A percentile compares a stretch with the other conserved stretches of the same genome.
Evolutionary conservation across 2,329 filamentous ascomycete species (phyloP).

Genomic region (Beauveria scarabaeidicola): DNA sequence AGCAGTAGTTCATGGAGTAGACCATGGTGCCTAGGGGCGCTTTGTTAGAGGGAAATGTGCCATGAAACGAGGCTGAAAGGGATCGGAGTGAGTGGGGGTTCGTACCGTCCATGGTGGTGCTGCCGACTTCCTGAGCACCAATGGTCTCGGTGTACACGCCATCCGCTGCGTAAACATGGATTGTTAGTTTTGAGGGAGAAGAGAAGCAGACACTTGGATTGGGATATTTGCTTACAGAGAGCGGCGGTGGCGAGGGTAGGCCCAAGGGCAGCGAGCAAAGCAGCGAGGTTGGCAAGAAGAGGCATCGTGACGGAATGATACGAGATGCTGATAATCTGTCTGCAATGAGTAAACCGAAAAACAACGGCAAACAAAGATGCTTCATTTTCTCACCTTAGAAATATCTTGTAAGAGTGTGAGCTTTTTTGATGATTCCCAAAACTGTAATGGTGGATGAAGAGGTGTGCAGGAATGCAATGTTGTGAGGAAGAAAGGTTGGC

Average conservation of each 20-base stretch:
- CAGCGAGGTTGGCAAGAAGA: conserved; percentile 1
- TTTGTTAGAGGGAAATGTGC: background rate
- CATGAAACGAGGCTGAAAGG: background rate
- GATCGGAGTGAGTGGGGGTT: background rate
- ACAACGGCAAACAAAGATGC: background rate
- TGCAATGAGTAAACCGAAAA: background rate
- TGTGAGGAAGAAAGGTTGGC: background rate
- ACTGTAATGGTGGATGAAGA: background rate
- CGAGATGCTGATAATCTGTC: background rate
- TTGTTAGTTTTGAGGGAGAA: background rate
- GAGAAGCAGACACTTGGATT: background rate
- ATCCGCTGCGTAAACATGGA: conserved; percentile 18
- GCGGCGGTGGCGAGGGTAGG: background rate
- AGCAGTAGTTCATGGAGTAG: conserved; percentile 29
- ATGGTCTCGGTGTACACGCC: conserved; percentile 20
- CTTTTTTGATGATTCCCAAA: background rate
- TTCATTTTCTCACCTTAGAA: background rate
- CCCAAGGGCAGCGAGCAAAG: background rate
- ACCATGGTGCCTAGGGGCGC: conserved; percentile 21
- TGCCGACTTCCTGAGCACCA: conserved; percentile 24
- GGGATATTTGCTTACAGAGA: background rate
- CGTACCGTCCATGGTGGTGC: conserved; percentile 25
- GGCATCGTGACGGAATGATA: background rate
- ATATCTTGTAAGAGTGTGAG: background rate
- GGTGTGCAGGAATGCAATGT: background rate